Base-by-base conservation (phyloP, 2,329 filamentous ascomycete species). In the Sporothrix humicola region DNA sequence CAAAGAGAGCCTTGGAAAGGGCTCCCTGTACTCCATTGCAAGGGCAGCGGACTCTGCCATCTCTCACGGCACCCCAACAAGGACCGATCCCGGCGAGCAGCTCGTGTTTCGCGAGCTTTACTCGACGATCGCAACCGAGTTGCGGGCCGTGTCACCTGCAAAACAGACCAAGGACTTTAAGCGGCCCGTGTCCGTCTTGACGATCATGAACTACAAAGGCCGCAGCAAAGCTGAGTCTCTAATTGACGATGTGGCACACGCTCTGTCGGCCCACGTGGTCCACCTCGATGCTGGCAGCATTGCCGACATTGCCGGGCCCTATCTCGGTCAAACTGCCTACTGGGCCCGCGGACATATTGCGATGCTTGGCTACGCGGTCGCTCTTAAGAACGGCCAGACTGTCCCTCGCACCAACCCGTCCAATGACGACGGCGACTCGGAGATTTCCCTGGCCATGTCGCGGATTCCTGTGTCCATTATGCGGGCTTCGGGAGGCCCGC, bases 281-380 rank as follows among this genome's bases (percentile, higher is more conserved):
- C 86, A 88, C 23, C 79, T 97, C 12, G 88, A 91, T 78, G 89
- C 93, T 0, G 87, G 90, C 75, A 91, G 92, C 78, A 82, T 97
- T 71, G 91, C 91, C 2, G 86, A 91, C 69, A 83, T 96, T 37
- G 86, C 91, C 0, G 91, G 91, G 2, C 86, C 89, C 59, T 93
- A 94, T 77, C 81, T 95, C 10, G 91, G 91, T 4, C 89, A 92
- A 78, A 85, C 82, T 8, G 78, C 79, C 7, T 79, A 87, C 74
- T 84, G 82, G 81, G 82, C 83, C 3, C 85, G 85, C 13, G 86
- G 87, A 0, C 80, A 83, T 23, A 80, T 88, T 12, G 86, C 88
- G 1, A 84, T 86, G 76, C 81, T 91, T 66, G 88, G 87, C 1
- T 91, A 90, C 76, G 83, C 84, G 76, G 82, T 87, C 63, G 84